These are phyloP conservation scores for Teunomyces aglyptinius DNA, from an alignment of 805 yeast species.

Conservation along the genomic window DNA sequence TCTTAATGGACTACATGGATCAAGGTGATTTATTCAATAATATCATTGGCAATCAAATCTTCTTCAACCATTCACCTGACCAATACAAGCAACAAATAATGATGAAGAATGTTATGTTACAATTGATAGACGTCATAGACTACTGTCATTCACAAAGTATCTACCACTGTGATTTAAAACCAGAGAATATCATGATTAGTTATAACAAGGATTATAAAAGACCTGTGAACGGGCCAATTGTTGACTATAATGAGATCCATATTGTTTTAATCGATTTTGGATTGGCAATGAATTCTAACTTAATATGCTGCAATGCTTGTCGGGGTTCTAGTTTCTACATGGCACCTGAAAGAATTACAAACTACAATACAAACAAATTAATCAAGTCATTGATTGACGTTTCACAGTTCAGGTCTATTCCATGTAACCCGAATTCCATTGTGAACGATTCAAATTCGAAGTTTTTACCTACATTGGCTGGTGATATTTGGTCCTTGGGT, in stretches of 20 bases:
- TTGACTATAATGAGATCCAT: slow-evolving; percentile 48
- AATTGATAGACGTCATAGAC: slow-evolving; percentile 35
- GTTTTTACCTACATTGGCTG: slow-evolving; percentile 65
- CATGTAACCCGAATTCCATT: slow-evolving; percentile 12
- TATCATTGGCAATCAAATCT: slow-evolving; percentile 72
- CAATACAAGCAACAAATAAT: slow-evolving; percentile 41
- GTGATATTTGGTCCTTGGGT: slow-evolving; percentile 87
- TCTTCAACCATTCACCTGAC: slow-evolving; percentile 51
- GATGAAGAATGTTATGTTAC: slow-evolving; percentile 44
- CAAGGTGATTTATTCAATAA: slow-evolving; percentile 86
- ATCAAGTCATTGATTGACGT: slow-evolving; percentile 30
- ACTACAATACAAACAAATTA: slow-evolving; percentile 33
- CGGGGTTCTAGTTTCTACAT: slow-evolving; percentile 88
- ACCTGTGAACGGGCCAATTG: slow-evolving; percentile 10
- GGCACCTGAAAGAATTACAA: slow-evolving; percentile 82
- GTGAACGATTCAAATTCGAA: slow-evolving; percentile 22
- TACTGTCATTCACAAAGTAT: slow-evolving; percentile 32
- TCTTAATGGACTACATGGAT: slow-evolving; percentile 81
- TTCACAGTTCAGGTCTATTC: slow-evolving; percentile 20
- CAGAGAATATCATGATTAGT: slow-evolving; percentile 39
- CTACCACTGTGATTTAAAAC: slow-evolving; percentile 44
- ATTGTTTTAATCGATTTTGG: slow-evolving; percentile 86
- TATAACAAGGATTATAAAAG: slow-evolving; percentile 28
- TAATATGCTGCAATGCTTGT: slow-evolving; percentile 67
- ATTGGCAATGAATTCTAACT: slow-evolving; percentile 62